Conservation (phyloP, 495 filamentous ascomycete species). For the Podospora tetraspora region DNA sequence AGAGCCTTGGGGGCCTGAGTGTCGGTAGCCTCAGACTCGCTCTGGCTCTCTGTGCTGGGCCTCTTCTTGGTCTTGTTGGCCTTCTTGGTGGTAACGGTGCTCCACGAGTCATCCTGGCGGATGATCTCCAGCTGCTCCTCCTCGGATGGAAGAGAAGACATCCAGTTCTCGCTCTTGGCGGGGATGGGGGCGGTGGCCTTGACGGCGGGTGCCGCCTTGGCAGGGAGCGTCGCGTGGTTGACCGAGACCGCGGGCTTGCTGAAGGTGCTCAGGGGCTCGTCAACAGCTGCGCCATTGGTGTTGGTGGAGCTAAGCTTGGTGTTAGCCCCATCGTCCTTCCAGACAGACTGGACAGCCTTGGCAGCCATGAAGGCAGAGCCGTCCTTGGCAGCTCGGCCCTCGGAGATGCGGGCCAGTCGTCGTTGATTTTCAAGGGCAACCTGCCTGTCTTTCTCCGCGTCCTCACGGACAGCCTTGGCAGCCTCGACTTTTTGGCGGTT, state of each 20-base stretch:
- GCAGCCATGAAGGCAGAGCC: slow-evolving; percentile 53
- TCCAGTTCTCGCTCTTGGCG: slow-evolving; percentile 43
- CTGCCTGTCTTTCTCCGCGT: slow-evolving; percentile 67
- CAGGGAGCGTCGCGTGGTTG: not conserved
- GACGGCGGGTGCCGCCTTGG: slow-evolving; percentile 13
- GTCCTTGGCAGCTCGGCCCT: slow-evolving; percentile 73
- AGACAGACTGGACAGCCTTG: slow-evolving; percentile 51
- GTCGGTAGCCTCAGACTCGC: slow-evolving; percentile 24
- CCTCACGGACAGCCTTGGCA: slow-evolving; percentile 62
- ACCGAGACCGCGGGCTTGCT: slow-evolving; percentile 17
- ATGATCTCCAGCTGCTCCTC: slow-evolving; percentile 78
- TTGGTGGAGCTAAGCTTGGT: slow-evolving; percentile 29
- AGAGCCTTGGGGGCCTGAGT: slow-evolving; percentile 9
- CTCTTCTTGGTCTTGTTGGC: slow-evolving; percentile 41
- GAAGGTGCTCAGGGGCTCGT: slow-evolving; percentile 69
- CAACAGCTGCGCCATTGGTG: slow-evolving; percentile 29
- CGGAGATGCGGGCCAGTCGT: slow-evolving; percentile 69
- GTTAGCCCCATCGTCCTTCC: slow-evolving; percentile 47
- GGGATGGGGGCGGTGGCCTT: slow-evolving; percentile 24
- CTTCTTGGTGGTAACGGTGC: slow-evolving; percentile 74
- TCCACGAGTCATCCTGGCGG: slow-evolving; percentile 63
- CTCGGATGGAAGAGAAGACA: slow-evolving; percentile 63
- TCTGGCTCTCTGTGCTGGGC: slow-evolving; percentile 25
- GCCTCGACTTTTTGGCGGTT: slow-evolving; percentile 76
- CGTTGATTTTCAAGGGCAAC: slow-evolving; percentile 71